A percentile compares a stretch with the other conserved stretches of the same genome.
Conservation (phyloP, 2,329 filamentous ascomycete genomes). For the Exophiala calicioides region DNA sequence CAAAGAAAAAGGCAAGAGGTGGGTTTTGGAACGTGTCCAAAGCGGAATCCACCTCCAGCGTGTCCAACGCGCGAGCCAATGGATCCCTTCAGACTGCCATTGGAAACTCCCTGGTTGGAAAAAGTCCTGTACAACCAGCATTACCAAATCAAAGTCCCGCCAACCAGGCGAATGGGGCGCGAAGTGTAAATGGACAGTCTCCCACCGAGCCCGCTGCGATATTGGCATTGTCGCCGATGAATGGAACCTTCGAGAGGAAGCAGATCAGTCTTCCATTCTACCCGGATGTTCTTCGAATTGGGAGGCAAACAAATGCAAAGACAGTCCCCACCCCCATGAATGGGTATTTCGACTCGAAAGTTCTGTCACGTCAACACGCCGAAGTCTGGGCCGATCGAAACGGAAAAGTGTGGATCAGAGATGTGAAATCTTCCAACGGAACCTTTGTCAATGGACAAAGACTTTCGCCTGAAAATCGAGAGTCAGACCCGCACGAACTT, state of each 20-base stretch:
- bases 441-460: conserved; percentile 95
- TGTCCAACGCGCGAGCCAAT: conserved; percentile 63
- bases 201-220: conserved; percentile 68
- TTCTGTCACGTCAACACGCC: conserved; percentile 91
- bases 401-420: conserved; percentile 92
- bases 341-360: conserved; percentile 97
- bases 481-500: conserved; percentile 92
- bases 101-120: conserved; percentile 23
- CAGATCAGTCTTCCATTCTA: conserved; percentile 90
- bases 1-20: conserved; percentile 50
- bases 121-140: conserved; percentile 43
- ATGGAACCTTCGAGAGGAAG: conserved; percentile 95
- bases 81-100: conserved; percentile 51
- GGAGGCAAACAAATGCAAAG: conserved; percentile 95
- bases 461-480: conserved; percentile 88
- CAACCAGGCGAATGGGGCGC: conserved; percentile 62
- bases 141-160: conserved; percentile 70
- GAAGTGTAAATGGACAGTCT: conserved; percentile 44
- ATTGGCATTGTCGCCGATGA: conserved; percentile 83
- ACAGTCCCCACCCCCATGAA: conserved; percentile 88
- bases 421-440: conserved; percentile 97
- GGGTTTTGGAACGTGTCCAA: conserved; percentile 67
- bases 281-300: conserved; percentile 92
- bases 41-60: conserved; percentile 64
- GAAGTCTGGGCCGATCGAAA: conserved; percentile 86